A percentile compares a stretch with the other conserved stretches of the same genome.
Conservation (phyloP, 345 rosid genomes). For the Eucalyptus pauciflora region DNA sequence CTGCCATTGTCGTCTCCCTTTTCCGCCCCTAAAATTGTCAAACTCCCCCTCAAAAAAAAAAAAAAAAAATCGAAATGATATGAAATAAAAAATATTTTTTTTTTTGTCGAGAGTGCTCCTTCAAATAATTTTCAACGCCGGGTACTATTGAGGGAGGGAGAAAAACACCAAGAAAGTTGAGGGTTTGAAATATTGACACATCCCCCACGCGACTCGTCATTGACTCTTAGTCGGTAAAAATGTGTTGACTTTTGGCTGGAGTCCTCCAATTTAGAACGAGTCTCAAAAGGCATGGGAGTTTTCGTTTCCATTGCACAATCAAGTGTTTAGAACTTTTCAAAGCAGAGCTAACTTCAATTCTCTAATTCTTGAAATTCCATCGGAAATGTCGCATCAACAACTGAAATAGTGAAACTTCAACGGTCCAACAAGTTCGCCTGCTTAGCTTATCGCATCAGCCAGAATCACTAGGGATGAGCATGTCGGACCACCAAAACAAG, state of each 20-base stretch:
- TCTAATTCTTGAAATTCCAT: neutral
- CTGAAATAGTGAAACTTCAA: neutral
- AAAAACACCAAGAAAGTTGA: neutral
- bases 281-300: neutral
- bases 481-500: fast-evolving
- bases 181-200: neutral
- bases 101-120: neutral
- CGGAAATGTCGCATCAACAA: neutral
- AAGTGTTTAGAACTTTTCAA: neutral
- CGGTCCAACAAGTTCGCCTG: neutral
- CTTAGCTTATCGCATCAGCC: fast-evolving
- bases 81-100: neutral
- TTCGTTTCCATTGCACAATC: neutral
- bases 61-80: neutral
- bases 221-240: neutral
- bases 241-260: neutral
- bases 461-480: neutral
- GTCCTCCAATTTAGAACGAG: neutral
- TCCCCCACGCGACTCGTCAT: neutral
- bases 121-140: neutral
- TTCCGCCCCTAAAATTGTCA: neutral
- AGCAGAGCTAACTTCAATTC: neutral
- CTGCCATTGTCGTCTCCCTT: neutral
- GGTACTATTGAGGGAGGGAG: neutral
- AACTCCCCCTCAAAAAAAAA: neutral